phyloP scores from a whole-genome alignment of 495 filamentous ascomycete species.

The Alectoria sarmentosa region DNA sequence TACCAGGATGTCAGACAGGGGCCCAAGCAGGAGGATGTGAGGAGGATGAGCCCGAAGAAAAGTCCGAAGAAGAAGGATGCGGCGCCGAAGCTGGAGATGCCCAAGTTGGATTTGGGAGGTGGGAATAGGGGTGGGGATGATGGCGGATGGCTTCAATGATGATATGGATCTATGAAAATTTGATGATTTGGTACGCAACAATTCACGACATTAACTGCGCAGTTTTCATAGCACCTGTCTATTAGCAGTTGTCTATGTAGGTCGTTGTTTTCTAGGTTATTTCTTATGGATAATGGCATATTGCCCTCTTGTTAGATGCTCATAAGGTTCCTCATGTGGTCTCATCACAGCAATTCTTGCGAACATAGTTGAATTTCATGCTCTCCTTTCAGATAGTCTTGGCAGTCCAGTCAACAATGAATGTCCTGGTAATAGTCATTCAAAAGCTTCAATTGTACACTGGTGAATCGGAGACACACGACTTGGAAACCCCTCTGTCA shows the following conservation, averaged over 20 bases:
- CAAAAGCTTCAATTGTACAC: too few relatives aligned
- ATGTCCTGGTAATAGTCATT: too few relatives aligned
- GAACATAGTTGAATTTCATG: too few relatives aligned
- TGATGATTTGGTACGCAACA: background rate
- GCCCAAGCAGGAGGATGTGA: constrained; percentile 35
- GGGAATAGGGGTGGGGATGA: constrained; percentile 16
- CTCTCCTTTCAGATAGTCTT: too few relatives aligned
- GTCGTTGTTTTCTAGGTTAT: background rate
- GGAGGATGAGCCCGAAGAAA: constrained; percentile 39
- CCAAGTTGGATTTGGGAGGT: constrained; percentile 26
- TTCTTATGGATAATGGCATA: too few relatives aligned
- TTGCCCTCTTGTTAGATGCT: too few relatives aligned
- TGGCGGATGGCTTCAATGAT: constrained; percentile 23
- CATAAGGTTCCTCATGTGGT: too few relatives aligned
- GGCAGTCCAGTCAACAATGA: too few relatives aligned
- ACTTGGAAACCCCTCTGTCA: too few relatives aligned
- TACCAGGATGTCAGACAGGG: constrained; percentile 69
- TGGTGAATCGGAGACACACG: too few relatives aligned
- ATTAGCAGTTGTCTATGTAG: background rate
- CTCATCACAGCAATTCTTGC: too few relatives aligned
- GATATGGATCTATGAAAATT: background rate
- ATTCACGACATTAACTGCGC: background rate
- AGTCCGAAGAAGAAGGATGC: constrained; percentile 44
- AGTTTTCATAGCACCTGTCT: background rate
- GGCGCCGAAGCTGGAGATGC: constrained; percentile 51